Base-by-base conservation (phyloP, 805 yeast species). In the Monosporozyma solicola region DNA sequence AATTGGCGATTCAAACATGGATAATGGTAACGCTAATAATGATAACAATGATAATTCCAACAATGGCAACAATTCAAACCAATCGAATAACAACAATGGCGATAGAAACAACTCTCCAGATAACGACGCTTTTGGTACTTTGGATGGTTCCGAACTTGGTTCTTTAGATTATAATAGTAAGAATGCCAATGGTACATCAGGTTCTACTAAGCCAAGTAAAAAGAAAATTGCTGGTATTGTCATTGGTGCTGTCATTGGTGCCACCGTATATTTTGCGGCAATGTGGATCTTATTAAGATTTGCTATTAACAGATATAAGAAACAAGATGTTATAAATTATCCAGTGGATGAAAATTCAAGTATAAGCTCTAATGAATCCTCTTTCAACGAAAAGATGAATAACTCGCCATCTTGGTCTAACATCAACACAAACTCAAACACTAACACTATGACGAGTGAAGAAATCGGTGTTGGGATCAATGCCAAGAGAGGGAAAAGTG, bases 201-300 rank as follows among this genome's bases (percentile, higher is more conserved):
- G 54, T 5, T 50, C 67, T 5, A 58, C 68, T 4, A 62, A 66
- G 16, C 29, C 35, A 41, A 66, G 70, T 53, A 71, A 70, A 55
- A 71, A 72, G 47, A 76, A 76, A 56, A 76, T 87, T 25, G 84
- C 86, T 27, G 96, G 95, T 39, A 79, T 90, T 51, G 83, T 92
- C 13, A 76, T 88, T 43, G 97, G 97, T 48, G 82, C 95, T 6
- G 82, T 87, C 32, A 81, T 80, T 13, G 97, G 97, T 52, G 84
- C 87, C 47, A 72, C 79, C 7, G 71, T 80, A 9, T 86, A 87
- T 65, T 78, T 87, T 62, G 74, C 80, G 0, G 70, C 80, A 22
- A 77, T 89, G 74, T 72, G 82, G 52, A 62, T 82, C 41, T 72
- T 80, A 57, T 78, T 79, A 63, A 76, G 78, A 63, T 71, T 73